Evolutionary conservation across 352 stramenopile genomes (phyloP).

Genomic region (Pythium folliculosum): DNA sequence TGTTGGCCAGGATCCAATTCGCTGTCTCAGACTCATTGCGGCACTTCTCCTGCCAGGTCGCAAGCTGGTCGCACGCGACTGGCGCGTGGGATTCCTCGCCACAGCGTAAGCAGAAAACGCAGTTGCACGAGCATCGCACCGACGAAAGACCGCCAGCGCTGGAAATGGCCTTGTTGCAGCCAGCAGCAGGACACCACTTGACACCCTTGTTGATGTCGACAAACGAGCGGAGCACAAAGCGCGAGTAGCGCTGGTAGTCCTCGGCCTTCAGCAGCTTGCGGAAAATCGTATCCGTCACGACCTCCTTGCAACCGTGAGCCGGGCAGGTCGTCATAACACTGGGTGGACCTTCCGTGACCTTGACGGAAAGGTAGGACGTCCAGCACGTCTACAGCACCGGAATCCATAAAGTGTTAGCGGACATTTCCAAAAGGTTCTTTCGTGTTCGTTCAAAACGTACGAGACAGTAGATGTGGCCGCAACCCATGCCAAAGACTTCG

Average conservation of each 20-base stretch:
- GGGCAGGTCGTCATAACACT: slow-evolving; percentile 96
- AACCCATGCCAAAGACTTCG: slow-evolving; percentile 93
- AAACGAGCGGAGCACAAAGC: slow-evolving; percentile 95
- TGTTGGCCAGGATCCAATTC: slow-evolving; percentile 99
- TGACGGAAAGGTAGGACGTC: slow-evolving; percentile 83
- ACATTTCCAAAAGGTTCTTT: background rate
- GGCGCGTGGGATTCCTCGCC: slow-evolving; percentile 97
- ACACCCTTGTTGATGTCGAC: slow-evolving; percentile 98
- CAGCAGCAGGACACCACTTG: slow-evolving; percentile 95
- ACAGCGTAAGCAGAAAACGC: slow-evolving; percentile 92
- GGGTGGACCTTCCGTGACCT: slow-evolving; percentile 91
- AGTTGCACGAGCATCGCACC: slow-evolving; percentile 83
- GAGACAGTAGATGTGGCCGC: slow-evolving; percentile 96
- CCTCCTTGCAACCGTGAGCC: slow-evolving; percentile 94
- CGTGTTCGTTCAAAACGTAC: slow-evolving; percentile 63
- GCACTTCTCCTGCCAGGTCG: slow-evolving; percentile 96
- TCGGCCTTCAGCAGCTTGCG: slow-evolving; percentile 61
- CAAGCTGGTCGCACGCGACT: slow-evolving; percentile 91
- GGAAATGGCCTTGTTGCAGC: slow-evolving; percentile 95
- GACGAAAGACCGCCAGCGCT: slow-evolving; percentile 78
- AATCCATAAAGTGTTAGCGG: background rate
- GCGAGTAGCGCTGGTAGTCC: slow-evolving; percentile 89
- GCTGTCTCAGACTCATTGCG: slow-evolving; percentile 98
- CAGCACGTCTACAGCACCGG: slow-evolving; percentile 60
- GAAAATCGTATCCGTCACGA: slow-evolving; percentile 71